phyloP scores from a whole-genome alignment of 23 red algal genomes.

The Gracilaria domingensis region DNA sequence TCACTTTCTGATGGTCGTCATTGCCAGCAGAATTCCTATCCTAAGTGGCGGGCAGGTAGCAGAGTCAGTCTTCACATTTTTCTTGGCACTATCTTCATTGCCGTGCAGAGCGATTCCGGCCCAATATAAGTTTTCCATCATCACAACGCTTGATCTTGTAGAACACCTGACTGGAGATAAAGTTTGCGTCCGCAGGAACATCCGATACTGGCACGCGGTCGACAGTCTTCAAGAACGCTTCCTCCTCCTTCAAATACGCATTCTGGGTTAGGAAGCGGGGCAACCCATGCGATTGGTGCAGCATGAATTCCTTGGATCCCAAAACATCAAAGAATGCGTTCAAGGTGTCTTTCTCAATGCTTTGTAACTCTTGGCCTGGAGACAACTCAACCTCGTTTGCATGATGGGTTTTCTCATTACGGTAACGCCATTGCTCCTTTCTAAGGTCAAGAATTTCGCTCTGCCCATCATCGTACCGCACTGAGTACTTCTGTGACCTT shows the following conservation, averaged over 20 bases:
- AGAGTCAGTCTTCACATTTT: not conserved
- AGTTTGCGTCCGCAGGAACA: not conserved
- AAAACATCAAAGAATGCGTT: too few species aligned
- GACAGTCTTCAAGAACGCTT: conserved; percentile 35
- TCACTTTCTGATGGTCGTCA: not conserved
- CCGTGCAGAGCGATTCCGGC: too few species aligned
- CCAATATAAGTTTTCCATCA: too few species aligned
- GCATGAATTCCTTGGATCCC: conserved; percentile 25
- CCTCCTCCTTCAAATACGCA: conserved; percentile 10
- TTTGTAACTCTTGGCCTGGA: too few species aligned
- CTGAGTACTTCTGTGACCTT: not conserved
- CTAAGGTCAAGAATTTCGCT: not conserved
- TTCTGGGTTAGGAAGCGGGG: not conserved
- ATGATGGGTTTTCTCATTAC: not conserved
- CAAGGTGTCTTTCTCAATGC: too few species aligned
- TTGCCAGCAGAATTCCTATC: conserved; percentile 10
- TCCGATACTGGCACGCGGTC: not conserved
- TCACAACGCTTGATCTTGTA: too few species aligned
- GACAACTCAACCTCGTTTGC: not conserved
- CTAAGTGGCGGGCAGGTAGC: too few species aligned
- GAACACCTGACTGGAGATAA: too few species aligned
- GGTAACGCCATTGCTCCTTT: not conserved
- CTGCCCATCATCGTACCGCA: conserved; percentile 41
- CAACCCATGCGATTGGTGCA: conserved; percentile 26
- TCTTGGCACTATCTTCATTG: conserved; percentile 20